Conservation (phyloP, 1,139 yeast genomes). For the Geotrichum siamense region DNA sequence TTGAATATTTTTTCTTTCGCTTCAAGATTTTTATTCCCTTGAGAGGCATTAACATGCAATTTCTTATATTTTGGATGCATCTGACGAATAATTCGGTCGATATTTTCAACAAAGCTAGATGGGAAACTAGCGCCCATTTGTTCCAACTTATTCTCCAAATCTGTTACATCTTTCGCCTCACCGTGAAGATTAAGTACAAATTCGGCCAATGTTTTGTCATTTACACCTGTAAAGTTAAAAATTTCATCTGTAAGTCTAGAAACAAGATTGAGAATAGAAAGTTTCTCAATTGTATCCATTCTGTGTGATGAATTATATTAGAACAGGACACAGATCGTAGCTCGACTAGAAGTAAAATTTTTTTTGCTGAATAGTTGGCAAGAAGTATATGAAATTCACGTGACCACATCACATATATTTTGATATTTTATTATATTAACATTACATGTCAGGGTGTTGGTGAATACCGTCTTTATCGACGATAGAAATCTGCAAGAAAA, state of each 20-base stretch:
- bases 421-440: neutral
- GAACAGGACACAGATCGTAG: too few relatives aligned
- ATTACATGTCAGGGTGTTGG: slow-evolving; percentile 16
- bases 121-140: slow-evolving; percentile 63
- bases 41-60: slow-evolving; percentile 4
- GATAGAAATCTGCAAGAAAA: slow-evolving; percentile 9
- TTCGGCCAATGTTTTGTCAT: slow-evolving; percentile 46
- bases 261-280: slow-evolving; percentile 33
- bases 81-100: slow-evolving; percentile 35
- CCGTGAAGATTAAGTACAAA: slow-evolving; percentile 48
- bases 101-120: slow-evolving; percentile 36
- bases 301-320: too few relatives aligned
- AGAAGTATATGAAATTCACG: slow-evolving; percentile 8
- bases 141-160: slow-evolving; percentile 41
- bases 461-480: slow-evolving; percentile 16
- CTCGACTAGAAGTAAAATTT: neutral
- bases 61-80: slow-evolving; percentile 31
- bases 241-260: slow-evolving; percentile 33
- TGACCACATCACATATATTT: slow-evolving; percentile 3
- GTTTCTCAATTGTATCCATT: slow-evolving; percentile 30
- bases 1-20: slow-evolving; percentile 18
- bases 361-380: neutral
- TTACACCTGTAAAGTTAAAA: slow-evolving; percentile 30
- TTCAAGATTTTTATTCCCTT: slow-evolving; percentile 1
- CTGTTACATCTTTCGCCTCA: slow-evolving; percentile 33